Evolutionary conservation across 2,329 filamentous ascomycete genomes (phyloP), one percentile per base, ranked within the genome.

Genomic region (Biscogniauxia mediterranea): DNA sequence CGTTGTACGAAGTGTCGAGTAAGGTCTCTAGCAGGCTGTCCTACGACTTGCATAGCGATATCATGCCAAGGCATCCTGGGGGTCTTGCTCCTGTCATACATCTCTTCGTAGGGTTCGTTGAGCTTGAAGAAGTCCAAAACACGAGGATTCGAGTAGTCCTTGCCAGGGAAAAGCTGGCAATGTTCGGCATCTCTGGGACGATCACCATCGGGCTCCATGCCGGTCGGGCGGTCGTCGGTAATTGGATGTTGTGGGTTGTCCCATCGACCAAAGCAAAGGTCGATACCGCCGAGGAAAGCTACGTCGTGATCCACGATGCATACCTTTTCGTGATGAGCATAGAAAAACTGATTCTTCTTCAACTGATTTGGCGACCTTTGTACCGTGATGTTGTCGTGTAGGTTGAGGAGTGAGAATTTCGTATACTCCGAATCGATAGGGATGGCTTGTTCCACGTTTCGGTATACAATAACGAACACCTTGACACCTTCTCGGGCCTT

Each of bases 61-160:
- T 99, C 95, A 71, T 99, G 95, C 95, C 95, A 99, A 1, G 95
- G 94, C 95, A 98, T 99, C 64, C 95, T 84, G 1, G 95, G 93
- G 19, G 94, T 85, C 73, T 90, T 90, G 62, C 87, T 89, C 59
- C 95, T 89, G 76, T 98, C 92, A 71, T 98, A 99, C 95, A 98
- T 98, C 76, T 99, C 95, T 72, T 97, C 95, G 71, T 98, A 98
- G 1, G 95, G 95, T 74, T 96, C 92, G 72, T 95, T 90, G 25
- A 99, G 85, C 61, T 89, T 87, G 79, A 92, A 97, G 74, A 99
- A 99, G 75, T 99, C 95, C 69, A 96, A 91, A 2, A 97, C 92
- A 69, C 95, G 85, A 19, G 95, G 94, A 70, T 99, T 99, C 0
- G 93, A 97, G 76, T 99, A 99, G 75, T 99, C 95, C 75, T 99